Conservation (phyloP, 768 basidiomycete genomes). For the Lentinula guzmanii region DNA sequence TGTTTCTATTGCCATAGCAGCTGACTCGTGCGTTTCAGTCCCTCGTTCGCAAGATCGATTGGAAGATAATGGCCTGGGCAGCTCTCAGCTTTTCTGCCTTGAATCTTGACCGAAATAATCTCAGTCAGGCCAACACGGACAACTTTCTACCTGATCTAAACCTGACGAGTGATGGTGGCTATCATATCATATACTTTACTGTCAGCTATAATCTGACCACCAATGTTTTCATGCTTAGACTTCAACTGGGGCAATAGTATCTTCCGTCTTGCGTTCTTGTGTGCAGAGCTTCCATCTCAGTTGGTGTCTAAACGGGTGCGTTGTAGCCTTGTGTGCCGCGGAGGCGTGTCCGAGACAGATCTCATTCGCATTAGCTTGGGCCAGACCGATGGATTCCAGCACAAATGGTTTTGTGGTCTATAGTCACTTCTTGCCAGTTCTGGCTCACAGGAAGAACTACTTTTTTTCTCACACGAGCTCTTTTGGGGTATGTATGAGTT, state of each 20-base stretch:
- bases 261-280: constrained; percentile 44
- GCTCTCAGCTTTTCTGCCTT: constrained; percentile 52
- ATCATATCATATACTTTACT: constrained; percentile 9
- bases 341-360: background rate
- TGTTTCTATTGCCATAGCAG: background rate
- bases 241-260: constrained; percentile 53
- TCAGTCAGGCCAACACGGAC: constrained; percentile 53
- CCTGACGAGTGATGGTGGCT: constrained; percentile 40
- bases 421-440: constrained; percentile 48
- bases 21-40: constrained; percentile 20
- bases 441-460: constrained; percentile 46
- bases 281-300: constrained; percentile 58
- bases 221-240: constrained; percentile 23
- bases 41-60: constrained; percentile 51
- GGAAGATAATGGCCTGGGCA: constrained; percentile 55
- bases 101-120: constrained; percentile 47
- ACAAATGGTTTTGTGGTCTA: constrained; percentile 51
- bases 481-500: constrained; percentile 32
- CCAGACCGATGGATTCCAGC: constrained; percentile 62
- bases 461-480: constrained; percentile 42
- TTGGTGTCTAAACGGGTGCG: constrained; percentile 52
- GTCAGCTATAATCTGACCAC: background rate
- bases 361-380: constrained; percentile 31
- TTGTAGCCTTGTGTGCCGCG: background rate
- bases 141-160: constrained; percentile 51